Base-by-base conservation (phyloP, 2,329 filamentous ascomycete species). In the Erysiphe pulchra region DNA sequence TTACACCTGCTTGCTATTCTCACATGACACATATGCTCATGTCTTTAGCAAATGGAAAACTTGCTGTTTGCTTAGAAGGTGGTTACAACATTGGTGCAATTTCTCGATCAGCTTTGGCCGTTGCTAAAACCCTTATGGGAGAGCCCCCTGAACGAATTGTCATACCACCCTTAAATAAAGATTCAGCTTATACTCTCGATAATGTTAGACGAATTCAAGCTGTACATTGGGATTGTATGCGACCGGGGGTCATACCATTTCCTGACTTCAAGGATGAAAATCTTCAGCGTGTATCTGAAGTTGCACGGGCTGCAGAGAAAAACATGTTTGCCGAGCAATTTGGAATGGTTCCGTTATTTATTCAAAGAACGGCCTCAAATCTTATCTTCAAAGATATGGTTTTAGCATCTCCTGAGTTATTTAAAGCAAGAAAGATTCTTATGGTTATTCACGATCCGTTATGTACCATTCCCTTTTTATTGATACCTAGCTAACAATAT, bases 1-100 rank as follows among this genome's bases (percentile, higher is more conserved):
- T 98, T 5, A 80, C 85, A 1, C 90, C 90, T 0, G 64, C 76
- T 4, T 92, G 90, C 57, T 98, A 95, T 58, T 83, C 86, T 13
- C 87, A 98, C 57, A 95, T 98, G 90, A 95, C 90, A 14, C 85
- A 94, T 58, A 94, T 95, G 87, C 72, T 98, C 42, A 95, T 94
- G 86, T 85, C 83, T 2, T 68, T 98, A 17, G 87, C 90, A 0
- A 70, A 77, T 40, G 90, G 90, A 28, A 93, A 86, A 57, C 70
- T 98, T 13, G 81, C 83, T 2, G 87, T 94, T 9, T 94, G 86
- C 57, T 68, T 98, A 2, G 90, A 98, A 63, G 90, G 90, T 18
- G 90, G 90, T 9, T 98, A 98, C 62, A 95, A 95, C 55, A 73
- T 98, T 20, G 68, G 75, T 42, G 90, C 90, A 0, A 98, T 98